Conservation (phyloP, 257 asterid species). For the Solanum virginianum region DNA sequence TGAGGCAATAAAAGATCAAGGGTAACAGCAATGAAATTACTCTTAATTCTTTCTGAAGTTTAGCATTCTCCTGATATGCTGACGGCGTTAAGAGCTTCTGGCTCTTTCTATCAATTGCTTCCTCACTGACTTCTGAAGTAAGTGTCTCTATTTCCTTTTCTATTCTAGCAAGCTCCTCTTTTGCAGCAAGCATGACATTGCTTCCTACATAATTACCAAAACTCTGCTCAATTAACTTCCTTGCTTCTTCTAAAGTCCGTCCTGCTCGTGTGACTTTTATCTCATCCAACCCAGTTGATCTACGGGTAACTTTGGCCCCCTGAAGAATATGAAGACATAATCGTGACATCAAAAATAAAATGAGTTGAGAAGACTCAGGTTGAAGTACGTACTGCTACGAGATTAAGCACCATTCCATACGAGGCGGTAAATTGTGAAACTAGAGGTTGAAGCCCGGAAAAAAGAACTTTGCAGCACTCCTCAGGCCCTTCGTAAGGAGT, state of each 20-base stretch:
- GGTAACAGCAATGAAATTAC: constrained; percentile 26
- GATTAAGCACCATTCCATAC: constrained; percentile 98
- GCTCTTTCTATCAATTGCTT: constrained; percentile 79
- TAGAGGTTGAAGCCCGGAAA: constrained; percentile 91
- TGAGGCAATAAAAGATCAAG: neutral
- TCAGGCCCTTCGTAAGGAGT: constrained; percentile 91
- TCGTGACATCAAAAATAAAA: constrained; percentile 1
- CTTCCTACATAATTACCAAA: constrained; percentile 98
- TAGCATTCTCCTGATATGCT: constrained; percentile 70
- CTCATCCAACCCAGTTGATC: constrained; percentile 46
- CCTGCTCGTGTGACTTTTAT: constrained; percentile 47
- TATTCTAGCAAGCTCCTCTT: constrained; percentile 79
- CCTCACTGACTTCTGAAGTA: constrained; percentile 72
- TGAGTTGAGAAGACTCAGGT: constrained; percentile 3
- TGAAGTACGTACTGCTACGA: constrained; percentile 60
- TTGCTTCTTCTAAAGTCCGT: constrained; percentile 89
- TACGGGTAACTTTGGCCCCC: constrained; percentile 76
- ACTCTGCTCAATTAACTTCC: constrained; percentile 93
- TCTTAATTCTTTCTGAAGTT: constrained; percentile 80
- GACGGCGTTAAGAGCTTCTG: constrained; percentile 44
- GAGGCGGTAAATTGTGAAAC: constrained; percentile 98
- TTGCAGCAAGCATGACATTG: constrained; percentile 93
- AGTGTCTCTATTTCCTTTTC: constrained; percentile 69
- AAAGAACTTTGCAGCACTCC: constrained; percentile 86
- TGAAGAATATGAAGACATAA: constrained; percentile 23